These are phyloP conservation scores for Aspergillus persii DNA, from an alignment of 2,329 filamentous ascomycete genomes.

Conservation along the genomic window DNA sequence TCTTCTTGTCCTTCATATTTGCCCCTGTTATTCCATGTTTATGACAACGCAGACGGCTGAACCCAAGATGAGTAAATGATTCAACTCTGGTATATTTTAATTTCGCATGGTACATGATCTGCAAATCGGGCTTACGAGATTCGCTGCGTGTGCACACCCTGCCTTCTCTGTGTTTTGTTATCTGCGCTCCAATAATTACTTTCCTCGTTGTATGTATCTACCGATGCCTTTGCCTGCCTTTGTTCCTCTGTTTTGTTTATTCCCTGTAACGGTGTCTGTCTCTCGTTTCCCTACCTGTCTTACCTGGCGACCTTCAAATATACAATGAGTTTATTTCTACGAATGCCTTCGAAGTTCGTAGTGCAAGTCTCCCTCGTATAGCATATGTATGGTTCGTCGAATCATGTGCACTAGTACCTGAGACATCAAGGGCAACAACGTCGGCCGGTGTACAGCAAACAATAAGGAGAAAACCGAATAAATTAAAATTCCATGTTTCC, in stretches of 20 bases:
- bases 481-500: too few relatives aligned
- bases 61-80: conserved; percentile 21
- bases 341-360: not conserved
- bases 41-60: conserved; percentile 6
- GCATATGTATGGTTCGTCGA: not conserved
- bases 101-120: conserved; percentile 17
- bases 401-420: not conserved
- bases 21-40: not conserved
- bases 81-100: conserved; percentile 23
- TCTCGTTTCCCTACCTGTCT: not conserved
- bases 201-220: conserved; percentile 22
- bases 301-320: not conserved
- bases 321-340: not conserved
- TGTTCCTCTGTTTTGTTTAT: conserved; percentile 1
- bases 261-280: not conserved
- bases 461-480: too few relatives aligned
- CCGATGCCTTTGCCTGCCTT: conserved; percentile 6
- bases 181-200: conserved; percentile 7
- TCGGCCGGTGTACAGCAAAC: not conserved
- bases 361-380: not conserved
- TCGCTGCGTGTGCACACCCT: not conserved
- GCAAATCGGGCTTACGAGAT: conserved; percentile 1
- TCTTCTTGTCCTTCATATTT: not conserved
- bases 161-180: conserved; percentile 8
- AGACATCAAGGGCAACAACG: conserved; percentile 2